These are phyloP conservation scores for Stachybotrys chlorohalonatus DNA, from an alignment of 2,329 filamentous ascomycete species.

Conservation along the genomic window DNA sequence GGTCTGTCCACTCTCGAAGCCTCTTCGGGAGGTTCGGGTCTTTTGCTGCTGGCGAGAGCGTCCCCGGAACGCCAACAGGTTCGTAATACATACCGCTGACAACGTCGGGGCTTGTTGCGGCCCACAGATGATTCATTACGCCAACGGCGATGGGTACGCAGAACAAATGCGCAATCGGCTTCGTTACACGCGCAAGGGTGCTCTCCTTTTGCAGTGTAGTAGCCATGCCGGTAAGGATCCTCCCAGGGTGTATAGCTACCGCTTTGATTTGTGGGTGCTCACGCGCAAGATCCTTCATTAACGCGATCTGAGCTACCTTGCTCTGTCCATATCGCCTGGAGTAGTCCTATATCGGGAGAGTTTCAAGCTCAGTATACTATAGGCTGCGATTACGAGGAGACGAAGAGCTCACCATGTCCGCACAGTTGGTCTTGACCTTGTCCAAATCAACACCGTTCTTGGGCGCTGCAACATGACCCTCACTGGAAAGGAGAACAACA, in stretches of 20 bases:
- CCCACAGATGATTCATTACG: slow-evolving; percentile 28
- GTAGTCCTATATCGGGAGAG: not conserved
- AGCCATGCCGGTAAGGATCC: not conserved
- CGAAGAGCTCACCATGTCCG: not conserved
- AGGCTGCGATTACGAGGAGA: not conserved
- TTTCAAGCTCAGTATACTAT: not conserved
- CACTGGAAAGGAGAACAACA: not conserved
- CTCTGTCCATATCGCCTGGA: slow-evolving; percentile 13
- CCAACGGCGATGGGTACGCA: slow-evolving; percentile 12
- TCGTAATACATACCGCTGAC: slow-evolving; percentile 22
- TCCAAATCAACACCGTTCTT: not conserved
- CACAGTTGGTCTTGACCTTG: not conserved
- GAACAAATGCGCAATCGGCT: not conserved
- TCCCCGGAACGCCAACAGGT: slow-evolving; percentile 17
- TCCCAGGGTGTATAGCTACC: slow-evolving; percentile 6
- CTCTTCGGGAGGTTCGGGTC: not conserved
- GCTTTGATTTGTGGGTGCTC: slow-evolving; percentile 8
- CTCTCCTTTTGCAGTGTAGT: slow-evolving; percentile 5
- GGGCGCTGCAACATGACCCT: not conserved
- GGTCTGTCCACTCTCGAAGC: not conserved
- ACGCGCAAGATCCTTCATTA: not conserved
- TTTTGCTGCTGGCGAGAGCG: not conserved
- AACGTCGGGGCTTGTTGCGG: slow-evolving; percentile 14
- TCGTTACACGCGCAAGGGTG: not conserved
- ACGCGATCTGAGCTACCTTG: slow-evolving; percentile 9